Evolutionary conservation across 306 rosid genomes (phyloP).

Genomic region (Spatholobus suberectus): DNA sequence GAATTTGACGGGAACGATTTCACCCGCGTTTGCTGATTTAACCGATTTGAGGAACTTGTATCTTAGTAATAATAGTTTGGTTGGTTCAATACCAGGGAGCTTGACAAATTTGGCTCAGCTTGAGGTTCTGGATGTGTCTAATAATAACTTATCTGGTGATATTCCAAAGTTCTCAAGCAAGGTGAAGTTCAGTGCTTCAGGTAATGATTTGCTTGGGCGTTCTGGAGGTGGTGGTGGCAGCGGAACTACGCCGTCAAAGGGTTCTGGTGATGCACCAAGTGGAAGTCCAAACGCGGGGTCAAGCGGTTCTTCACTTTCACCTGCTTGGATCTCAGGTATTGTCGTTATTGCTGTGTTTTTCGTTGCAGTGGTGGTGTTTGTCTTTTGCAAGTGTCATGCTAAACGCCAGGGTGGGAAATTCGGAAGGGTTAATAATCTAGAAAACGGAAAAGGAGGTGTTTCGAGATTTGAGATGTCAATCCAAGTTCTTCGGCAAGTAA

Average conservation of each 20-base stretch:
- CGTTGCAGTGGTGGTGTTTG: conserved; percentile 66
- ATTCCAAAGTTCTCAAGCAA: conserved; percentile 57
- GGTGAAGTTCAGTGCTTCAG: conserved; percentile 51
- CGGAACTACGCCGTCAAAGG: conserved; percentile 37
- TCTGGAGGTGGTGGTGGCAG: conserved; percentile 45
- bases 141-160: conserved; percentile 61
- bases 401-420: conserved; percentile 57
- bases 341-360: background rate
- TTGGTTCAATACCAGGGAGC: conserved; percentile 58
- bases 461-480: conserved; percentile 60
- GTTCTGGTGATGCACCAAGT: background rate
- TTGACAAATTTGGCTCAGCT: conserved; percentile 59
- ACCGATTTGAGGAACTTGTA: conserved; percentile 56
- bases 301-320: background rate
- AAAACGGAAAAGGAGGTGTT: conserved; percentile 58
- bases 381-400: conserved; percentile 61
- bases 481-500: conserved; percentile 78
- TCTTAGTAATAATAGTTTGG: conserved; percentile 56
- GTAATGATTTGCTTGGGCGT: conserved; percentile 70
- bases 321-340: conserved; percentile 6
- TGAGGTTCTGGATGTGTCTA: conserved; percentile 59
- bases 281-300: background rate
- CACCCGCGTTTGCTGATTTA: conserved; percentile 66
- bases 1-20: conserved; percentile 59
- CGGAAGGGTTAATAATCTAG: conserved; percentile 63